phyloP scores from a whole-genome alignment of 208 protist genomes.

The Borovskyia barvae region DNA sequence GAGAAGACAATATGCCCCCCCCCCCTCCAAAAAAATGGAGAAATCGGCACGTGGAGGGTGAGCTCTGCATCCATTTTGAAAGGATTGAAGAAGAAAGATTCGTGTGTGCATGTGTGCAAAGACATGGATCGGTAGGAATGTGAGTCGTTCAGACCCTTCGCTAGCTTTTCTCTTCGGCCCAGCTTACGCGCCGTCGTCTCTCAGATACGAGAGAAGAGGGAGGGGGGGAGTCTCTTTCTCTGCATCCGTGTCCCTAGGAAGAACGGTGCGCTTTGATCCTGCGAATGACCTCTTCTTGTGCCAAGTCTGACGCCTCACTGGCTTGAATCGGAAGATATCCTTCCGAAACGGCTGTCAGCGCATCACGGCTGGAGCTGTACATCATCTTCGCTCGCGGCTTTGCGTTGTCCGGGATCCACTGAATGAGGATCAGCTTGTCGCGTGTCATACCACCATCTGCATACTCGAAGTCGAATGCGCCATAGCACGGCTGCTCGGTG shows the following conservation, averaged over 20 bases:
- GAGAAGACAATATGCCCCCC: too few relatives aligned
- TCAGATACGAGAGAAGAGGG: too few relatives aligned
- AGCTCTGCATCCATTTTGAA: too few relatives aligned
- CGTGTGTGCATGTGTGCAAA: too few relatives aligned
- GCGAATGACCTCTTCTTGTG: conserved; percentile 53
- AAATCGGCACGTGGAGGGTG: too few relatives aligned
- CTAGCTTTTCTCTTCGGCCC: too few relatives aligned
- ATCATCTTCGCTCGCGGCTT: conserved; percentile 85
- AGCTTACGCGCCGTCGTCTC: background rate
- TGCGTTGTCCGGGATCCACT: conserved; percentile 84
- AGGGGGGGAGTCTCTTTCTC: background rate
- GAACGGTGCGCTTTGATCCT: conserved; percentile 44
- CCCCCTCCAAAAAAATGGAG: too few relatives aligned
- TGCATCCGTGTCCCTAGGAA: too few relatives aligned
- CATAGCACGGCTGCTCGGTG: conserved; percentile 82
- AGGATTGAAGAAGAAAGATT: too few relatives aligned
- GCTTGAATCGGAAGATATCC: conserved; percentile 89
- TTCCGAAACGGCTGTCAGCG: conserved; percentile 60
- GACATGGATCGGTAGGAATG: too few relatives aligned
- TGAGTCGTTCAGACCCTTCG: too few relatives aligned
- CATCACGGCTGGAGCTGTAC: conserved; percentile 83
- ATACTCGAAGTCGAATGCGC: conserved; percentile 91
- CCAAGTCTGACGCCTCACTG: conserved; percentile 72
- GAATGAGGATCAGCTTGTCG: conserved; percentile 89
- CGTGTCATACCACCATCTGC: conserved; percentile 44